These are phyloP conservation scores for Camellia granthamiana DNA, from an alignment of 148 eudicot species.

Conservation along the genomic window DNA sequence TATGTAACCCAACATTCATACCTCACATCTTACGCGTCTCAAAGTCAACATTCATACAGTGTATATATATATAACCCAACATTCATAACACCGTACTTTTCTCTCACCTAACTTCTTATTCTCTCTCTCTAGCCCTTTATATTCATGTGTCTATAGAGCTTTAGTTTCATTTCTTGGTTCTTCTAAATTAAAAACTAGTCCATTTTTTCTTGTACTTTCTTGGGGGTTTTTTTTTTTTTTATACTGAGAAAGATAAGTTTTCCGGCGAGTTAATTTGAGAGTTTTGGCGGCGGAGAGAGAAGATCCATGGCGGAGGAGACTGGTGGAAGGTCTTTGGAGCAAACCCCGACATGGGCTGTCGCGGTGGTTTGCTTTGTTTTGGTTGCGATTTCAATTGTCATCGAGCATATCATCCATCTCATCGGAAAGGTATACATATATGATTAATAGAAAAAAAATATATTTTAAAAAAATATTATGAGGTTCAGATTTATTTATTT, in stretches of 20 bases:
- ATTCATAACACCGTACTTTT: no score
- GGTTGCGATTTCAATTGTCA: conserved; percentile 39
- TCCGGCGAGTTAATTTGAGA: not conserved
- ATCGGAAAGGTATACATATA: conserved; percentile 33
- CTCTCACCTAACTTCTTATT: no score
- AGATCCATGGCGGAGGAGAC: conserved; percentile 16
- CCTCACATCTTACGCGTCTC: no score
- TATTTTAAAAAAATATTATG: no score
- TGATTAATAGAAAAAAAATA: no score
- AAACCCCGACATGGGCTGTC: conserved; percentile 58
- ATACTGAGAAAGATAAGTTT: not conserved
- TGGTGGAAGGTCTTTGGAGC: conserved; percentile 41
- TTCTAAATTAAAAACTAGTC: not conserved
- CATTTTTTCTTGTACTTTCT: not conserved
- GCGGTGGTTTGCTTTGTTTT: conserved; percentile 44
- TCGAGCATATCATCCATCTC: conserved; percentile 47
- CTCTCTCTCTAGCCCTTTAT: no score
- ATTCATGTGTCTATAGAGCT: no score
- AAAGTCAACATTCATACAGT: no score
- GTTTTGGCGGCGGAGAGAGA: not conserved
- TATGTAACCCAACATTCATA: no score
- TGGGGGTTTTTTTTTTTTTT: not conserved
- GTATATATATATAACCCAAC: no score
- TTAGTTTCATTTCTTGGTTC: no score
- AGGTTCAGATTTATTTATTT: not conserved